Conservation (phyloP, 2,329 filamentous ascomycete genomes). For the Penicillium sclerotigenum region DNA sequence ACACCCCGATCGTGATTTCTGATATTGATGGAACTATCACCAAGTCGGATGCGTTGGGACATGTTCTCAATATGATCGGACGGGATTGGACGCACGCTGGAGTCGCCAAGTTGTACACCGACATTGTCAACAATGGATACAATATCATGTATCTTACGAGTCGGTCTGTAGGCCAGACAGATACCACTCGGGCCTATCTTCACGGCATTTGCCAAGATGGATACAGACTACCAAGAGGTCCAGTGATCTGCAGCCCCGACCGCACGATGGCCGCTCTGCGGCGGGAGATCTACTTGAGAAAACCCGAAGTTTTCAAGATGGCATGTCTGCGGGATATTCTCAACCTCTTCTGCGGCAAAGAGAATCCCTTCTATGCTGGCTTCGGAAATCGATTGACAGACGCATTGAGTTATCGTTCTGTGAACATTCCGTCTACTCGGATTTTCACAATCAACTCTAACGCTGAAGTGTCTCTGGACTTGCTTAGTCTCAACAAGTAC, state of each 20-base stretch:
- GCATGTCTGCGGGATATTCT: slow-evolving; percentile 92
- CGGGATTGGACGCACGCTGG: slow-evolving; percentile 97
- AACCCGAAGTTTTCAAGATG: slow-evolving; percentile 99
- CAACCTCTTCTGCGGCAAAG: slow-evolving; percentile 72
- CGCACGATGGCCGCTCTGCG: slow-evolving; percentile 89
- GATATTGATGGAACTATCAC: slow-evolving; percentile 99
- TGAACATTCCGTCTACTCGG: slow-evolving; percentile 87
- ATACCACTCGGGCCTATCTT: slow-evolving; percentile 84
- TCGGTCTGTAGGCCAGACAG: slow-evolving; percentile 87
- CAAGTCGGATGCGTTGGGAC: slow-evolving; percentile 90
- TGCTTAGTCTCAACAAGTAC: slow-evolving; percentile 87
- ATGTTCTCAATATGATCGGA: slow-evolving; percentile 93
- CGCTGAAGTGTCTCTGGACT: slow-evolving; percentile 86
- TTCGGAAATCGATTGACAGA: slow-evolving; percentile 97
- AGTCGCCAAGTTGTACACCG: slow-evolving; percentile 94
- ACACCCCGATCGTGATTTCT: slow-evolving; percentile 92
- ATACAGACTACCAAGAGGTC: slow-evolving; percentile 80
- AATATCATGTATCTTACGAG: slow-evolving; percentile 98
- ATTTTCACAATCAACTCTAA: slow-evolving; percentile 99
- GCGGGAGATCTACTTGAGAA: slow-evolving; percentile 88
- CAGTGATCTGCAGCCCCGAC: slow-evolving; percentile 92
- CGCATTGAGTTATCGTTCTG: slow-evolving; percentile 89
- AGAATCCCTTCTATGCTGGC: slow-evolving; percentile 89
- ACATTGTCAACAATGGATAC: slow-evolving; percentile 93
- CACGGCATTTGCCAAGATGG: slow-evolving; percentile 85